Base-by-base conservation (phyloP, 164 flowering plant genomes). In the Vitis amurensis region DNA sequence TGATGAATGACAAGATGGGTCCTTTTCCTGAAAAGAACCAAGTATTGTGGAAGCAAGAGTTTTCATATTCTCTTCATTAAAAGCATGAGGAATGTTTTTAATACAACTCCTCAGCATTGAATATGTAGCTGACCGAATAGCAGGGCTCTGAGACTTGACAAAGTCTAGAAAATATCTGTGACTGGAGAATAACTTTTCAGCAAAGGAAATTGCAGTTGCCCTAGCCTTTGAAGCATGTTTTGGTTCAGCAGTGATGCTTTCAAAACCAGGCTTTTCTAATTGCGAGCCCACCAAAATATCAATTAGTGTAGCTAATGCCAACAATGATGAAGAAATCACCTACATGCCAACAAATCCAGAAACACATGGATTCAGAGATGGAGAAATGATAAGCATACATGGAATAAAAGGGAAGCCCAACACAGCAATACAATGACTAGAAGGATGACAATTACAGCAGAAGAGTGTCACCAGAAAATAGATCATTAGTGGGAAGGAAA, bases 1-100 rank as follows among this genome's bases (percentile, higher is more conserved):
- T 61, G 95, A 76, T 66, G 90, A 79, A 81, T 96, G 95, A 77
- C 98, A 93, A 61, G 86, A 47, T 50, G 99, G 93, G 76, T 89
- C 86, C 71, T 84, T 91, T 81, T 96, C 99, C 75, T 90, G 93
- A 77, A 93, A 89, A 68, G 91, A 85, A 72, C 99, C 99, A 79
- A 93, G 90, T 62, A 96, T 79, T 31, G 83, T 67, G 17, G 81
- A 61, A 13, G 97, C 82, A 67, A 91, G 67, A 64, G 47, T 71
- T 80, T 88, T 90, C 79, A 87, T 73, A 73, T 85, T 85, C 72
- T 76, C 91, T 76, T 95, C 94, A 79, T 76, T 79, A 64, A 87
- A 77, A 75, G 62, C 80, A 55, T 84, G 81, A 70, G 93, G 94
- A 59, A 87, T 74, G 66, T 91, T 91, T 76, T 87, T 87, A 53